Evolutionary conservation across 2,329 filamentous ascomycete genomes (phyloP).

Genomic region (Fusarium paranaense): DNA sequence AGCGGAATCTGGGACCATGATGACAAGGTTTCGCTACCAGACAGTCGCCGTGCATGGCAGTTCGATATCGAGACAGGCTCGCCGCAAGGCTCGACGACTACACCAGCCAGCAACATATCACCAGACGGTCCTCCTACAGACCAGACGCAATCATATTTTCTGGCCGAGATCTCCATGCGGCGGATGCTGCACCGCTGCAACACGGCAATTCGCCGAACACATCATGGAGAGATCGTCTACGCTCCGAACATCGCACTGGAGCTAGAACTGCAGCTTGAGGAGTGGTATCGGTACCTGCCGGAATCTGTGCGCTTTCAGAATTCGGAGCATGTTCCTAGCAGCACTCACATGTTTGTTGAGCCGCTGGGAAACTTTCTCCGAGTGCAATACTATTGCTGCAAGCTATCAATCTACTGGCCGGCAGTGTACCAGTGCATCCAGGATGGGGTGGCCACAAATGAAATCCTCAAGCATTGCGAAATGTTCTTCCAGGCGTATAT

Average conservation of each 20-base stretch:
- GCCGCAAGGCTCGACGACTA: background rate
- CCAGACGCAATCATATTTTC: slow-evolving; percentile 37
- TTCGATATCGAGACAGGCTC: background rate
- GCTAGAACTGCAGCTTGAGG: slow-evolving; percentile 48
- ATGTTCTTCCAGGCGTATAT: slow-evolving; percentile 4
- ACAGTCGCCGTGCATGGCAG: background rate
- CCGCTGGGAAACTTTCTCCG: background rate
- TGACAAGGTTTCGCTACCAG: background rate
- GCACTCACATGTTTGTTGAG: background rate
- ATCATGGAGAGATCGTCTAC: slow-evolving; percentile 35
- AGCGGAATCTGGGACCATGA: slow-evolving; percentile 5
- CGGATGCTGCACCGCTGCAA: slow-evolving; percentile 48
- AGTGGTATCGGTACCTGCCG: slow-evolving; percentile 48
- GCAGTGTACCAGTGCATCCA: slow-evolving; percentile 3
- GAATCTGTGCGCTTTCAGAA: background rate
- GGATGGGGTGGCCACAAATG: background rate
- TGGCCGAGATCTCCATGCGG: slow-evolving; percentile 49
- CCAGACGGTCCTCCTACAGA: background rate
- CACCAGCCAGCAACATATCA: background rate
- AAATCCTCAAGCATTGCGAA: background rate
- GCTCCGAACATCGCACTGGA: slow-evolving; percentile 47
- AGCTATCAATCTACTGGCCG: slow-evolving; percentile 2
- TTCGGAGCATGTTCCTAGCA: background rate
- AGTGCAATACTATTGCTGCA: background rate
- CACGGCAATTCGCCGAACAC: slow-evolving; percentile 34